phyloP scores from a whole-genome alignment of 108 stramenopile genomes.

The Pelagomonas calceolata region DNA sequence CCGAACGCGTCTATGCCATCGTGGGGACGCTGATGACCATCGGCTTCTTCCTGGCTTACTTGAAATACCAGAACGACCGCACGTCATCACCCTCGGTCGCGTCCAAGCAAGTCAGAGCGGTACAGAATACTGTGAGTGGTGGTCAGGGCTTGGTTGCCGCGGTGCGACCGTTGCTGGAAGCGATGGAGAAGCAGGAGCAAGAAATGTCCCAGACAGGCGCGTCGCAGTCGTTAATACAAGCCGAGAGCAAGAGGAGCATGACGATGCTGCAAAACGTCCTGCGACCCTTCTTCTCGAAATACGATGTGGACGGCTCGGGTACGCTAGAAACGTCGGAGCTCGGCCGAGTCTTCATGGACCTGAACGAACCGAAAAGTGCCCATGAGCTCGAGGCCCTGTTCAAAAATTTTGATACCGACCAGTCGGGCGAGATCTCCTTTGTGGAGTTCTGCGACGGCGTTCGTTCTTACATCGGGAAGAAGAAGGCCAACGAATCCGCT shows the following conservation, averaged over 20 bases:
- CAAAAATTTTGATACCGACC: constrained; percentile 2
- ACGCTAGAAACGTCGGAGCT: constrained; percentile 61
- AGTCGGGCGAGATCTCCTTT: constrained; percentile 1
- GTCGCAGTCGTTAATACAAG: neutral
- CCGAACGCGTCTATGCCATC: neutral
- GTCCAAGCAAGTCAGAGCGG: neutral
- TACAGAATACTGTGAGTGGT: neutral
- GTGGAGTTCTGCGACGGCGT: constrained; percentile 8
- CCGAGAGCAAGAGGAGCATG: neutral
- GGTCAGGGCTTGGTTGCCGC: neutral
- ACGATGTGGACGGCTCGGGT: constrained; percentile 65
- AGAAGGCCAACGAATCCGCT: neutral
- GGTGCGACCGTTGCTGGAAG: neutral
- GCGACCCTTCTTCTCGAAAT: constrained; percentile 60
- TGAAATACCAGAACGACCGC: neutral
- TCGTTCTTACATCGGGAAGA: neutral
- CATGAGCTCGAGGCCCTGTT: neutral
- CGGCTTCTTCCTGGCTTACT: neutral
- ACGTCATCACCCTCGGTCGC: neutral
- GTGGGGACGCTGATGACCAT: neutral
- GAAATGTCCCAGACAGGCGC: neutral
- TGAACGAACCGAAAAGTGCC: constrained; percentile 43
- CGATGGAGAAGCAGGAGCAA: neutral
- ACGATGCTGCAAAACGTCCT: constrained; percentile 46
- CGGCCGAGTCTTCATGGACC: constrained; percentile 57